Evolutionary conservation across 2,329 filamentous ascomycete genomes (phyloP), one percentile per base, ranked within the genome.

Genomic region (Dactylella cylindrospora): DNA sequence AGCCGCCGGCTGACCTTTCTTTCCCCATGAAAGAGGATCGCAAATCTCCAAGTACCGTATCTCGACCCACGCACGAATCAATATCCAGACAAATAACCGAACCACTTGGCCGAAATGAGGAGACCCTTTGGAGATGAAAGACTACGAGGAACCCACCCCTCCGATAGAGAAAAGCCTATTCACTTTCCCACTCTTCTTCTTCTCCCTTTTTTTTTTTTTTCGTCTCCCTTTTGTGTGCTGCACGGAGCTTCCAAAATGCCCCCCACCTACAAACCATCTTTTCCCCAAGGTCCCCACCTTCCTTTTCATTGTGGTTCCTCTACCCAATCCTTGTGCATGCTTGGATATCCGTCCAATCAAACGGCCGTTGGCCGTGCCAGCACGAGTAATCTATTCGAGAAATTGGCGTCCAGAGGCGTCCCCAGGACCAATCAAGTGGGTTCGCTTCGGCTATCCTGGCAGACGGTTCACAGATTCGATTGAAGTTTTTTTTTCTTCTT

Each of bases 401-500:
- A 49, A 59, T 49, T 52, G 47, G 36, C 17, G 36, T 40, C 32
- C 10, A 38, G 47, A 35, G 44, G 44, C 38, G 44, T 50, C 50
- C 44, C 38, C 53, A 43, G 31, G 13, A 36, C 53, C 53, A 59
- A 59, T 59, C 53, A 59, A 31, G 31, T 59, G 44, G 53, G 32
- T 38, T 59, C 53, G 53, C 53, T 59, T 59, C 36, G 46, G 53
- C 25, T 26, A 49, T 59, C 53, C 53, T 45, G 50, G 53, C 53
- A 41, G 33, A 35, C 44, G 31, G 31, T 15, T 20, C 36, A 23
- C 33, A 40, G 32, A 6, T 13, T 38, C 13, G 33, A 38, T 38
- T 51, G 22, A 4, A 4, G 29, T 28, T 44, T n/a, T 17, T 28
- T 44, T 28, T 28, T 31, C 31, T 44, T 17, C 13, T 31, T 22